phyloP scores from a whole-genome alignment of 441 rosid species.

The Gossypium trilobum region DNA sequence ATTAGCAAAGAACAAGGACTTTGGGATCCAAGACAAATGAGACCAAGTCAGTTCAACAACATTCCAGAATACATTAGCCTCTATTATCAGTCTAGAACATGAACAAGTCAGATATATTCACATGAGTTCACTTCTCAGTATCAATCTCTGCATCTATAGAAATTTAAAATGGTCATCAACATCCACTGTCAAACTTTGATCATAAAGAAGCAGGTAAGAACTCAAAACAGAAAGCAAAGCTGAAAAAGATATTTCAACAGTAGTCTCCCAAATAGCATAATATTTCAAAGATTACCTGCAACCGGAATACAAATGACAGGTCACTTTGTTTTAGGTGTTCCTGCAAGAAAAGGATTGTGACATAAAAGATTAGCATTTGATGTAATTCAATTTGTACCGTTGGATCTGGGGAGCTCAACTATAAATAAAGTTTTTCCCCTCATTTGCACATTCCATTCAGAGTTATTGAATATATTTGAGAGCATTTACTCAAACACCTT shows the following conservation, averaged over 20 bases:
- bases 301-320: constrained; percentile 79
- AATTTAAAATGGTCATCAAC: not conserved
- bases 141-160: not conserved
- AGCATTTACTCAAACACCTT: not conserved
- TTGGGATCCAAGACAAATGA: not conserved
- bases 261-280: constrained; percentile 5
- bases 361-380: constrained; percentile 9
- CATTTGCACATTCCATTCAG: too few species aligned
- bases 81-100: not conserved
- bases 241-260: not conserved
- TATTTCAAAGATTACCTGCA: constrained; percentile 52
- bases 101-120: not conserved
- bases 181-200: not conserved
- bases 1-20: not conserved
- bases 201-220: not conserved
- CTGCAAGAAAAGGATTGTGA: constrained; percentile 39
- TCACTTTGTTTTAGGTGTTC: constrained; percentile 91
- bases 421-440: too few species aligned
- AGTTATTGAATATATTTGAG: too few species aligned
- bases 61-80: not conserved
- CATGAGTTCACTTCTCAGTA: not conserved
- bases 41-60: not conserved
- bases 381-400: not conserved
- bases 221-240: not conserved
- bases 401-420: too few species aligned